These are phyloP conservation scores for Entelexis sorbosivorans DNA, from an alignment of 1,139 yeast genomes.

Conservation along the genomic window DNA sequence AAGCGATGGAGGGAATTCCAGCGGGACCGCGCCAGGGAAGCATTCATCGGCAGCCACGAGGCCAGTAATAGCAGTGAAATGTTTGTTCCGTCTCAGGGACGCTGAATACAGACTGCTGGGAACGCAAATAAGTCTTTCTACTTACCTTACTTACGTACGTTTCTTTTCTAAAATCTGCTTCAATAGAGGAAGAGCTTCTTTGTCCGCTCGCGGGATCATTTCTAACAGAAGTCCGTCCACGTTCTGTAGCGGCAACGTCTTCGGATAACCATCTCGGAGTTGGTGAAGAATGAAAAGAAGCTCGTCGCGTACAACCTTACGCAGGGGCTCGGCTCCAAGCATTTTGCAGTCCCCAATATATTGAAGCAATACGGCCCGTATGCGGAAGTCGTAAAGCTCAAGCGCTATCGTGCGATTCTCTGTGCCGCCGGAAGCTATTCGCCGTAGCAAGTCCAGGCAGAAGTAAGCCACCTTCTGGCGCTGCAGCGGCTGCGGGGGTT, in stretches of 20 bases:
- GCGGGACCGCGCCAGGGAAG: conserved; percentile 37
- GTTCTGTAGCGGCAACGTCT: background rate
- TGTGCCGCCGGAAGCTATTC: conserved; percentile 22
- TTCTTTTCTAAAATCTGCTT: conserved; percentile 12
- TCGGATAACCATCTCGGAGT: conserved; percentile 11
- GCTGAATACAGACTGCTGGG: too few species aligned
- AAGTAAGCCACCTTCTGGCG: conserved; percentile 37
- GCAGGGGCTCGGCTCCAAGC: conserved; percentile 43
- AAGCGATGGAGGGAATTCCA: conserved; percentile 93
- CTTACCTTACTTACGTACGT: background rate
- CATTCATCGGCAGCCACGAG: background rate
- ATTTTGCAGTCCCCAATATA: conserved; percentile 44
- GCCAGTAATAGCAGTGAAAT: background rate
- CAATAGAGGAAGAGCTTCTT: conserved; percentile 10
- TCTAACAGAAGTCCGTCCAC: conserved; percentile 11
- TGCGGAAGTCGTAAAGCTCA: conserved; percentile 40
- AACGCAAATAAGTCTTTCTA: background rate
- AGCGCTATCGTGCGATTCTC: conserved; percentile 27
- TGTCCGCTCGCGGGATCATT: conserved; percentile 15
- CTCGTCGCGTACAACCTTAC: conserved; percentile 43
- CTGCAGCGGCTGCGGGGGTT: conserved; percentile 31
- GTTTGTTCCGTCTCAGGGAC: background rate
- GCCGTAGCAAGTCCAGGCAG: conserved; percentile 40
- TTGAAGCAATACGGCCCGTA: conserved; percentile 42
- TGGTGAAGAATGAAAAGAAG: conserved; percentile 28